A percentile compares a stretch with the other conserved stretches of the same genome.
Conservation (phyloP, 2,329 filamentous ascomycete genomes). For the Sordariomycetes sp. region DNA sequence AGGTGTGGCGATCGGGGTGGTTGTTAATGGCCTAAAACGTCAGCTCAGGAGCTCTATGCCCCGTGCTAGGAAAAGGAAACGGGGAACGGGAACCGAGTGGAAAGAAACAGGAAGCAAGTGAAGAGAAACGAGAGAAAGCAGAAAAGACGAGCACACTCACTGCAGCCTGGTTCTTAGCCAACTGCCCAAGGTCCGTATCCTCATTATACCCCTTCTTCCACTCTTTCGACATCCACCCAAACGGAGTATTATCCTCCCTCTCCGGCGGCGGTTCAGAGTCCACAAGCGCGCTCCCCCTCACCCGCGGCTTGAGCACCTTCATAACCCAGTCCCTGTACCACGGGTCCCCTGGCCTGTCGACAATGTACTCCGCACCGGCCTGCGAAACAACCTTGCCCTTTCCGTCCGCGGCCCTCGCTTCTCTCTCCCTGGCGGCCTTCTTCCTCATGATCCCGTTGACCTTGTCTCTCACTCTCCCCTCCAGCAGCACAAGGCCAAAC, state of each 20-base stretch:
- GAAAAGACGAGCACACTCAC: not conserved
- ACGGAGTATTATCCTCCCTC: not conserved
- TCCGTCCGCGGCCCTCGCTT: not conserved
- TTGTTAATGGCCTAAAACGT: not conserved
- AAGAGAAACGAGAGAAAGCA: not conserved
- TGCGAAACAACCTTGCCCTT: not conserved
- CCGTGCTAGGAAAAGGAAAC: too few species aligned
- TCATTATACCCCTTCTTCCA: not conserved
- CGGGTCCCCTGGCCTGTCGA: not conserved
- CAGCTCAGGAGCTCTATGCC: not conserved
- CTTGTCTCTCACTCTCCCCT: too few species aligned
- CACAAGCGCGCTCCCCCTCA: not conserved
- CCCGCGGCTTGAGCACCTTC: not conserved
- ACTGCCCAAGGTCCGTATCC: not conserved
- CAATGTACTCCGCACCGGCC: not conserved
- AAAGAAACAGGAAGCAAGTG: not conserved
- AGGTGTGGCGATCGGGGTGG: not conserved
- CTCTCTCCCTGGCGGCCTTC: not conserved
- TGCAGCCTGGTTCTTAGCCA: not conserved
- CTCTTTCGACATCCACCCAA: not conserved
- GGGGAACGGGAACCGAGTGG: too few species aligned
- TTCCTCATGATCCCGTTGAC: too few species aligned
- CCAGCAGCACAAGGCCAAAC: too few species aligned
- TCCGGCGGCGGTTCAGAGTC: not conserved
- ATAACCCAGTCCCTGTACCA: not conserved